These are phyloP conservation scores for Phytophthora agathidicida DNA, from an alignment of 352 stramenopile species.

Conservation along the genomic window DNA sequence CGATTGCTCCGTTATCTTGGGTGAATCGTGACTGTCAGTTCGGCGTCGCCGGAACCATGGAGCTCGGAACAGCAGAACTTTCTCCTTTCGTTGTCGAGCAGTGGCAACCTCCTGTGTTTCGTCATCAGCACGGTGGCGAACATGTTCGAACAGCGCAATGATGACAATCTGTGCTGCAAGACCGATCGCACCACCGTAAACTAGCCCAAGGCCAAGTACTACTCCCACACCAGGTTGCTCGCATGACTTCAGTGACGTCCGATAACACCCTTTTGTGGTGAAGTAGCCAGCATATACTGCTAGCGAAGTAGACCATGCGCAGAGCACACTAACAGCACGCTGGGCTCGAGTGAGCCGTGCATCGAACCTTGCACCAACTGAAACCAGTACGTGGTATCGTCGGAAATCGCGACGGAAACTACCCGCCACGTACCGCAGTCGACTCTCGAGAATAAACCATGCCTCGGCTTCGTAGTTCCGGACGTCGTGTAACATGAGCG, in stretches of 20 bases:
- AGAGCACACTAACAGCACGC: slow-evolving; percentile 57
- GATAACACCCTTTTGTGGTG: slow-evolving; percentile 59
- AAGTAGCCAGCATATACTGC: slow-evolving; percentile 59
- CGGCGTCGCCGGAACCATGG: slow-evolving; percentile 27
- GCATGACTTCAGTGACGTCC: slow-evolving; percentile 68
- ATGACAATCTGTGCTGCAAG: slow-evolving; percentile 41
- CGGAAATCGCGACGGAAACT: slow-evolving; percentile 59
- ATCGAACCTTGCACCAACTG: slow-evolving; percentile 55
- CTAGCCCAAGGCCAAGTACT: slow-evolving; percentile 52
- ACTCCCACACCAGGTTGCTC: slow-evolving; percentile 49
- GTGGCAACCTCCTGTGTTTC: slow-evolving; percentile 60
- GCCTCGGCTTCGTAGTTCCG: slow-evolving; percentile 38
- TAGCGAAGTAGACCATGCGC: slow-evolving; percentile 46
- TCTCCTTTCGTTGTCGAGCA: slow-evolving; percentile 76
- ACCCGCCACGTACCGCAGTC: slow-evolving; percentile 56
- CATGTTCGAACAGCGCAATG: slow-evolving; percentile 55
- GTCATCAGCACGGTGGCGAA: slow-evolving; percentile 68
- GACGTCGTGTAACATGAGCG: slow-evolving; percentile 36
- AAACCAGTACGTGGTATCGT: slow-evolving; percentile 52
- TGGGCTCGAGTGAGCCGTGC: slow-evolving; percentile 64
- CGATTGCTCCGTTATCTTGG: slow-evolving; percentile 7
- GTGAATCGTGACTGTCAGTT: neutral
- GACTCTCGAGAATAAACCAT: slow-evolving; percentile 57
- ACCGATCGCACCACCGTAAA: slow-evolving; percentile 63
- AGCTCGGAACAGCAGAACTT: slow-evolving; percentile 64